Conservation (phyloP, 2,329 filamentous ascomycete genomes). For the Sporothrix schenckii region DNA sequence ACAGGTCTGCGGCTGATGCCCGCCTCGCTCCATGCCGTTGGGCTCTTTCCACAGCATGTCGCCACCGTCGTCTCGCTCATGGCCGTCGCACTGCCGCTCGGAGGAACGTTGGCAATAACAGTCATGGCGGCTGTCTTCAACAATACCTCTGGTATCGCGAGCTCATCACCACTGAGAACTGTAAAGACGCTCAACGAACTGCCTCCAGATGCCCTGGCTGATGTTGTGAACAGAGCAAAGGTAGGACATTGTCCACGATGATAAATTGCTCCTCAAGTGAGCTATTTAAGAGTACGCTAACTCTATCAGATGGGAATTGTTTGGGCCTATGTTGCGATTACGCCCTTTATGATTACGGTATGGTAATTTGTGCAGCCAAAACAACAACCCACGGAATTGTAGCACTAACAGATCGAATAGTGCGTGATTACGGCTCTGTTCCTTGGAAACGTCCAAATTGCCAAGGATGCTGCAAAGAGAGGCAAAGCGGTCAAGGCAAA, state of each 20-base stretch:
- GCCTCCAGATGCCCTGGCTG: conserved; percentile 43
- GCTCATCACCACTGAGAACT: conserved; percentile 40
- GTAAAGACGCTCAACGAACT: conserved; percentile 46
- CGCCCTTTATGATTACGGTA: conserved; percentile 58
- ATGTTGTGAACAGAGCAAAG: conserved; percentile 50
- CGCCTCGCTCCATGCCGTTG: conserved; percentile 63
- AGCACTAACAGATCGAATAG: conserved; percentile 26
- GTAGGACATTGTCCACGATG: conserved; percentile 23
- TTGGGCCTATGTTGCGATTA: conserved; percentile 65
- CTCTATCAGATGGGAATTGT: conserved; percentile 54
- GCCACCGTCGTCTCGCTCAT: conserved; percentile 63
- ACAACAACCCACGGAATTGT: neutral
- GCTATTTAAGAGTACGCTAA: neutral
- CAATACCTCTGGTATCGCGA: conserved; percentile 49
- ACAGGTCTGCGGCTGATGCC: conserved; percentile 68
- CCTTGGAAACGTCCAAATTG: conserved; percentile 44
- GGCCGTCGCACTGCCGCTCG: conserved; percentile 62
- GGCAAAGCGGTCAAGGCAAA: neutral
- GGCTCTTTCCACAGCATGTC: conserved; percentile 61
- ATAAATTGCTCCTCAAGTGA: too few species aligned
- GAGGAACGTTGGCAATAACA: conserved; percentile 66
- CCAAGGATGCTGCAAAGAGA: conserved; percentile 30
- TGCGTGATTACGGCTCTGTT: conserved; percentile 40
- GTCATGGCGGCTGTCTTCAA: conserved; percentile 72
- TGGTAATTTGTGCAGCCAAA: conserved; percentile 31